A percentile compares a stretch with the other conserved stretches of the same genome.
phyloP scores from a whole-genome alignment of 148 eudicot genomes.

The Hydrangea macrophylla region DNA sequence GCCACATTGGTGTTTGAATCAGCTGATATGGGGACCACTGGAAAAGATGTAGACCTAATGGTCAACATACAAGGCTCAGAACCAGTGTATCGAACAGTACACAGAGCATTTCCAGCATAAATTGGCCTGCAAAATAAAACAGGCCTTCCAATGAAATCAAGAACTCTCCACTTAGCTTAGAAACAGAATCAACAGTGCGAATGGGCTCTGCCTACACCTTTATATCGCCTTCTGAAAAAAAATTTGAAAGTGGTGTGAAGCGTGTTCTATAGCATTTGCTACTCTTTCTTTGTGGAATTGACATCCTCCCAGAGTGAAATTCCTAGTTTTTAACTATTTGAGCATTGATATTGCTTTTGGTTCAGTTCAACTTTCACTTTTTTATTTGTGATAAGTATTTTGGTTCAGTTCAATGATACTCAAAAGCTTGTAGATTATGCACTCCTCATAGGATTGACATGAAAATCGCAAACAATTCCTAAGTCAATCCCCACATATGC shows the following conservation, averaged over 20 bases:
- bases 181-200: background rate
- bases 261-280: background rate
- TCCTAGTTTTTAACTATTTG: background rate
- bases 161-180: slow-evolving; percentile 1
- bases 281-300: background rate
- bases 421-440: background rate
- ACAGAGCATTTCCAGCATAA: slow-evolving; percentile 97
- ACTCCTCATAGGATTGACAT: background rate
- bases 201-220: background rate
- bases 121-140: slow-evolving; percentile 67
- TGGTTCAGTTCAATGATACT: background rate
- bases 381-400: no score
- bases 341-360: background rate
- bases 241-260: background rate
- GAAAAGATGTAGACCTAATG: slow-evolving; percentile 84
- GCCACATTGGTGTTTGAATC: slow-evolving; percentile 50
- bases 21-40: slow-evolving; percentile 34
- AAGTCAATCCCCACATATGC: background rate
- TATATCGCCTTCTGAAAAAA: no score
- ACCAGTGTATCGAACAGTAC: slow-evolving; percentile 73
- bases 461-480: background rate
- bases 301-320: background rate
- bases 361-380: background rate
- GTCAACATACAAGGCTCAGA: slow-evolving; percentile 78
- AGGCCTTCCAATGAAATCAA: background rate